Evolutionary conservation across 2,329 filamentous ascomycete species (phyloP).

Genomic region (Fusarium pininemorale): DNA sequence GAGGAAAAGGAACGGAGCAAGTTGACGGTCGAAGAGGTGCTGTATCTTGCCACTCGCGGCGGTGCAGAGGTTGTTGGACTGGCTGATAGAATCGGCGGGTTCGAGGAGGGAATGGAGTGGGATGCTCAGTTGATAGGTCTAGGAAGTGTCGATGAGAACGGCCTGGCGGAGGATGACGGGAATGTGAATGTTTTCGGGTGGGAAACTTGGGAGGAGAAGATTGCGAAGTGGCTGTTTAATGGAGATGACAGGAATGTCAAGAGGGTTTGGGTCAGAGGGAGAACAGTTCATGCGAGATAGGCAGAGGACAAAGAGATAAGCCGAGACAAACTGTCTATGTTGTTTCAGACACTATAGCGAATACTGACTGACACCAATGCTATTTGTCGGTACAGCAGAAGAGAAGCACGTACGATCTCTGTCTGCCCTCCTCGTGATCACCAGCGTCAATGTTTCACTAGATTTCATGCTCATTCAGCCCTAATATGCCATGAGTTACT

Average conservation of each 20-base stretch:
- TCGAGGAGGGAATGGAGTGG: slow-evolving; percentile 87
- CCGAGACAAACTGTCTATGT: background rate
- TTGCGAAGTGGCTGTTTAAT: slow-evolving; percentile 95
- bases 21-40: slow-evolving; percentile 82
- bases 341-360: background rate
- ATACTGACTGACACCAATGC: background rate
- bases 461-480: background rate
- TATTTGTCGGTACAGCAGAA: background rate
- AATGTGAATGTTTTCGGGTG: slow-evolving; percentile 90
- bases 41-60: slow-evolving; percentile 88
- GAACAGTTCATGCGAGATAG: slow-evolving; percentile 71
- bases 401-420: background rate
- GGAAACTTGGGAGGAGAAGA: slow-evolving; percentile 85
- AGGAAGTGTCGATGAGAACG: slow-evolving; percentile 57
- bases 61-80: slow-evolving; percentile 85
- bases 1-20: slow-evolving; percentile 63
- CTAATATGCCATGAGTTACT: background rate
- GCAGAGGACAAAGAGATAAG: background rate
- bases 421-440: background rate
- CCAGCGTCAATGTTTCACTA: background rate
- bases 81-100: slow-evolving; percentile 75
- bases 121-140: slow-evolving; percentile 87
- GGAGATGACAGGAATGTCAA: slow-evolving; percentile 92
- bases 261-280: slow-evolving; percentile 88
- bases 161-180: slow-evolving; percentile 55